Base-by-base conservation (phyloP, 441 rosid genomes). In the Viola pubescens region DNA sequence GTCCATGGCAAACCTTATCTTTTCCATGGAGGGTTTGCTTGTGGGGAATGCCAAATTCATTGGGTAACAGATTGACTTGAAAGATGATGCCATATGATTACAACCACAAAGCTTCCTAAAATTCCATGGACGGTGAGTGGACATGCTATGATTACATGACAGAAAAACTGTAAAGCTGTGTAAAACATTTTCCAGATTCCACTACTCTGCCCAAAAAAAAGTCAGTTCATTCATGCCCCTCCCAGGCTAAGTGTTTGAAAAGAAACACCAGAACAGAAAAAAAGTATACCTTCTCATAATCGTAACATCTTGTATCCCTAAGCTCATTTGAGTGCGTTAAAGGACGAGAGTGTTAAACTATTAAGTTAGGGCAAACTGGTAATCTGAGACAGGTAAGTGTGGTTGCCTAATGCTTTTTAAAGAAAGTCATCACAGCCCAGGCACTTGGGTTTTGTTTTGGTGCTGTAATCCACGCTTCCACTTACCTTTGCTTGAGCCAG, bases 331-430 rank as follows among this genome's bases (percentile, higher is more conserved):
- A 26, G 34, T 26, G 34, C 34, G 3, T 26, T 26, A 26, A 26
- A 26, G 34, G 34, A 26, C 3, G 34, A 1, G 34, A 26, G 34
- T 26, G 44, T 57, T 57, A 44, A 43, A 6, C 0, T 4, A 44
- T n/a, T 13, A 44, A 44, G 54, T 4, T 40, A 51, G 65, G 65
- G 59, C 38, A 62, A 45, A 54, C 11, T 12, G 37, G 53, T 53
- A 37, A 62, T 52, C 45, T 9, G 43, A 16, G 13, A 16, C 45
- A 54, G 58, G 6, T 13, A 48, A 54, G 16, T 14, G 9, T 4
- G 9, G 37, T 51, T 7, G 4, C 3, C 41, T 48, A 63, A 40
- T 48, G 41, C 55, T 48, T 63, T 63, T 56, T 48, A n/a, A 63
- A 56, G 9, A 46, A 48, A 9, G 13, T 63, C 14, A 55, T 55